Percentiles rank a stretch among this genome's conserved stretches.
These are phyloP conservation scores for Aspergillus bombycis DNA, from an alignment of 2,329 filamentous ascomycete genomes.

Conservation along the genomic window DNA sequence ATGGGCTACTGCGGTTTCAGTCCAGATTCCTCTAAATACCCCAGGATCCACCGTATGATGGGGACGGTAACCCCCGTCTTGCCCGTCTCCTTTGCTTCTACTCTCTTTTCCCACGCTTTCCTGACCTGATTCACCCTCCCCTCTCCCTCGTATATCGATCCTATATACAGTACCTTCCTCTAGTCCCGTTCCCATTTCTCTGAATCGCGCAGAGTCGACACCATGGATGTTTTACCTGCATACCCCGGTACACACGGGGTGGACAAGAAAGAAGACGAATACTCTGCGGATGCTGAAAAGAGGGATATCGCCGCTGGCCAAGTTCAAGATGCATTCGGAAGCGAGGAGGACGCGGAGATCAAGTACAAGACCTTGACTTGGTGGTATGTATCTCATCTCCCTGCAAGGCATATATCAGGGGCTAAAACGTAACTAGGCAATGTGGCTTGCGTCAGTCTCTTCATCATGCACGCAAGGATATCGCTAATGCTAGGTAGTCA, in stretches of 20 bases:
- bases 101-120: neutral
- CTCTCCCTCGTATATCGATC: neutral
- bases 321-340: neutral
- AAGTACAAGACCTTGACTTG: neutral
- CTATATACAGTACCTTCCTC: neutral
- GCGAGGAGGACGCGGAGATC: neutral
- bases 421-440: neutral
- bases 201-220: neutral
- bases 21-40: neutral
- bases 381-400: neutral
- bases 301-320: neutral
- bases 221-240: neutral
- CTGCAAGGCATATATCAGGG: neutral
- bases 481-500: constrained; percentile 22
- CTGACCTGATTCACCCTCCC: neutral
- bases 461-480: neutral
- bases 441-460: neutral
- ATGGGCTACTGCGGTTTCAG: neutral
- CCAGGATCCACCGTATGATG: neutral
- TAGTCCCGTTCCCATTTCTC: neutral
- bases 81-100: neutral
- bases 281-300: neutral
- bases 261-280: neutral
- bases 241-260: neutral
- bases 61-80: neutral